Percentiles rank a stretch among this genome's conserved stretches.
Conservation (phyloP, 1,284 basidiomycete genomes). For the Moniliella sp. region DNA sequence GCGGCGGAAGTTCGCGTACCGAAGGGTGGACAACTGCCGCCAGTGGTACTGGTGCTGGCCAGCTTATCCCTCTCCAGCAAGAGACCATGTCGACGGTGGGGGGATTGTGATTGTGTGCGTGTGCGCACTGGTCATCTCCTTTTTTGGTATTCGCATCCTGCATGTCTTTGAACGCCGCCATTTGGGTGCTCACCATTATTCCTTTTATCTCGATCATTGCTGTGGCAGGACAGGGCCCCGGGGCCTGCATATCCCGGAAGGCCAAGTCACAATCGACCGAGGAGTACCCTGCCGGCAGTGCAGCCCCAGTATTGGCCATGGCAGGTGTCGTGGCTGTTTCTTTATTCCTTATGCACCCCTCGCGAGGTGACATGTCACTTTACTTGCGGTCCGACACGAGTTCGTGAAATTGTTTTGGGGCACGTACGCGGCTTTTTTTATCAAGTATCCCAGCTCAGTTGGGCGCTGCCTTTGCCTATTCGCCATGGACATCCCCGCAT, state of each 20-base stretch:
- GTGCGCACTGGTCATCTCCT: conserved; percentile 55
- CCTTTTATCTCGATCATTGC: conserved; percentile 43
- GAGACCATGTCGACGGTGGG: conserved; percentile 39
- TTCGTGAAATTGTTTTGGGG: conserved; percentile 43
- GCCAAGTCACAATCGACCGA: conserved; percentile 38
- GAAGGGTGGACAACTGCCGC: too few species aligned
- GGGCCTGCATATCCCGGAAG: conserved; percentile 36
- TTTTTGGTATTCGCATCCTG: conserved; percentile 59
- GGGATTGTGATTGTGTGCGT: conserved; percentile 68
- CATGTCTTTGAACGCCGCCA: conserved; percentile 46
- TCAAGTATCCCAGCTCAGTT: conserved; percentile 42
- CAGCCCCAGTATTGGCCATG: too few species aligned
- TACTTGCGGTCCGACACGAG: too few species aligned
- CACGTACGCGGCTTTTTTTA: conserved; percentile 35
- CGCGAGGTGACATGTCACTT: too few species aligned
- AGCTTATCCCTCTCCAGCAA: conserved; percentile 23
- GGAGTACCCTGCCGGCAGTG: too few species aligned
- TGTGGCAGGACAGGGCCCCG: conserved; percentile 41
- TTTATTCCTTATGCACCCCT: too few species aligned
- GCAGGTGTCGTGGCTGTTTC: too few species aligned
- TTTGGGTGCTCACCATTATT: conserved; percentile 59
- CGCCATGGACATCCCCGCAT: conserved; percentile 41
- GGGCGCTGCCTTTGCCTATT: conserved; percentile 39
- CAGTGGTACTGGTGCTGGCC: too few species aligned
- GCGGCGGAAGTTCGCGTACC: too few species aligned